phyloP scores from a whole-genome alignment of 176 grass and related monocot species.

The Musa beccarii region DNA sequence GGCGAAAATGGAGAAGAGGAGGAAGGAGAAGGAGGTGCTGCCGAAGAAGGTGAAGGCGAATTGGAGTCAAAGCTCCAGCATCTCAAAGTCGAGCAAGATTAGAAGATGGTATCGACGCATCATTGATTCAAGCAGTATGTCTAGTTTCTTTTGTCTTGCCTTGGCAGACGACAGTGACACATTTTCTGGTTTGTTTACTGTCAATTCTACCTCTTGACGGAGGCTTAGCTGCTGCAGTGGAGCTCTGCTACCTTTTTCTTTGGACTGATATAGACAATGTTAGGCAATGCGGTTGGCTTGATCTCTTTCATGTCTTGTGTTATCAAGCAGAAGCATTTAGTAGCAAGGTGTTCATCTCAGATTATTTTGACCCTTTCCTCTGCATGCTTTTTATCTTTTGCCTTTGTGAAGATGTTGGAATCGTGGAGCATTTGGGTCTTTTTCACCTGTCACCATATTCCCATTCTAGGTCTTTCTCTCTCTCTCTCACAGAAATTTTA shows the following conservation, averaged over 20 bases:
- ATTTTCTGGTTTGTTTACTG: constrained; percentile 1
- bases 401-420: no score
- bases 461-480: no score
- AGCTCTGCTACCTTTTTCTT: neutral
- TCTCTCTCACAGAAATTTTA: no score
- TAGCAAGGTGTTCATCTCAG: no score
- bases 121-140: neutral
- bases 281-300: neutral
- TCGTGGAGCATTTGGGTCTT: no score
- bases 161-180: neutral
- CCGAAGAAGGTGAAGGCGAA: constrained; percentile 16
- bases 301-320: neutral
- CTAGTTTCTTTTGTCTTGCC: neutral
- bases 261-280: neutral
- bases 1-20: constrained; percentile 39
- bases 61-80: constrained; percentile 47
- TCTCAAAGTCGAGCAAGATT: constrained; percentile 56
- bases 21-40: constrained; percentile 12
- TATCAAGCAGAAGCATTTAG: no score
- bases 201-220: neutral
- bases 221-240: neutral
- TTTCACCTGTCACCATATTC: no score
- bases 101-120: neutral
- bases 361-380: no score
- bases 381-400: no score